phyloP scores from a whole-genome alignment of 2,329 filamentous ascomycete species.

The Diplocarpon rosae region DNA sequence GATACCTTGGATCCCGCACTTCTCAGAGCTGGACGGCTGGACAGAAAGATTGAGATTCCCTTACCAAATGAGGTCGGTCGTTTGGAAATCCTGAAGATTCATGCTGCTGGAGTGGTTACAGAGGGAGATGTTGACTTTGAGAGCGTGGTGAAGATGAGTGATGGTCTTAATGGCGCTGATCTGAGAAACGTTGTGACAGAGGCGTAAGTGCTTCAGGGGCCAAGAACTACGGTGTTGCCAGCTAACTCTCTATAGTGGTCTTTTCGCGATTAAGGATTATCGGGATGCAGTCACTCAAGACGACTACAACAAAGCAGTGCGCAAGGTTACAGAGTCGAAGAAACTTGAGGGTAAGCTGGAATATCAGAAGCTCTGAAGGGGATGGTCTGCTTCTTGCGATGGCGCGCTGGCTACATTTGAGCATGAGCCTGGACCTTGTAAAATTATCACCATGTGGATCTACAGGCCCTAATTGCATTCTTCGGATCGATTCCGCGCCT shows the following conservation, averaged over 20 bases:
- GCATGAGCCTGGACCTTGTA: slow-evolving; percentile 21
- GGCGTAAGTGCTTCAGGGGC: slow-evolving; percentile 55
- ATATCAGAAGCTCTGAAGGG: slow-evolving; percentile 77
- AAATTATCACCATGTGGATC: slow-evolving; percentile 20
- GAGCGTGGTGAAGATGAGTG: slow-evolving; percentile 99
- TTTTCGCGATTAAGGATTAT: slow-evolving; percentile 98
- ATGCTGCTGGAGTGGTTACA: slow-evolving; percentile 71
- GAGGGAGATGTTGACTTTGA: slow-evolving; percentile 98
- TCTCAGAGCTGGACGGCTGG: slow-evolving; percentile 82
- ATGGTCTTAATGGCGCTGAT: slow-evolving; percentile 94
- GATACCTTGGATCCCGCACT: slow-evolving; percentile 92
- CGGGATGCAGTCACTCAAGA: slow-evolving; percentile 94
- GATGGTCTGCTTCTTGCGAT: slow-evolving; percentile 16
- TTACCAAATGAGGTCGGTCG: slow-evolving; percentile 94
- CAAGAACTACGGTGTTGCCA: slow-evolving; percentile 2
- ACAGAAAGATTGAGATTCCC: slow-evolving; percentile 96
- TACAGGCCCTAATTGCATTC: slow-evolving; percentile 7
- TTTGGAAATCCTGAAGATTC: slow-evolving; percentile 96
- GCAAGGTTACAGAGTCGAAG: slow-evolving; percentile 95
- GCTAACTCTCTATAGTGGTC: slow-evolving; percentile 46
- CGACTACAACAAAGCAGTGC: slow-evolving; percentile 97
- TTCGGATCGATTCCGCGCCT: background rate
- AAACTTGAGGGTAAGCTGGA: slow-evolving; percentile 97
- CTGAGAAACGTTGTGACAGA: slow-evolving; percentile 96
- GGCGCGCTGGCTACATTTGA: slow-evolving; percentile 20